These are phyloP conservation scores for Cochliopodium minus DNA, from an alignment of 208 protist species.

Conservation along the genomic window DNA sequence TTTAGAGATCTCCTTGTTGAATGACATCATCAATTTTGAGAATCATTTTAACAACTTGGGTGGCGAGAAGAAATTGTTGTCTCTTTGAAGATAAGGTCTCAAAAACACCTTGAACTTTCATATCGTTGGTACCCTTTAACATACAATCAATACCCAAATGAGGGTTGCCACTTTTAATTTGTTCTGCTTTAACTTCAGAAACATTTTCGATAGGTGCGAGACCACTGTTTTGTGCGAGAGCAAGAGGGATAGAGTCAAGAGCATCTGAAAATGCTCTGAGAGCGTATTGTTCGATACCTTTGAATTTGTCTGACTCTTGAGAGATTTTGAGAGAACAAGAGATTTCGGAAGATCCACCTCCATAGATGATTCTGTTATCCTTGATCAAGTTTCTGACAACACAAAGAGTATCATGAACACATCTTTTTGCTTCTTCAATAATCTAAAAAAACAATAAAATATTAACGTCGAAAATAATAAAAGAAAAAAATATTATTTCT, in stretches of 20 bases:
- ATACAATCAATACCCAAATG: slow-evolving; percentile 94
- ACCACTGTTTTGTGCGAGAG: slow-evolving; percentile 95
- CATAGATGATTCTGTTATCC: slow-evolving; percentile 97
- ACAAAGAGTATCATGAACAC: slow-evolving; percentile 98
- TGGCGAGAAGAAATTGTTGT: slow-evolving; percentile 95
- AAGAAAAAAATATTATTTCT: background rate
- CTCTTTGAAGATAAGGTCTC: slow-evolving; percentile 95
- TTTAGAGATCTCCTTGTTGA: too few relatives aligned
- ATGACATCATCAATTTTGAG: slow-evolving; percentile 99
- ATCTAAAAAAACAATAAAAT: slow-evolving; percentile 55
- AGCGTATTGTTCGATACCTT: slow-evolving; percentile 93
- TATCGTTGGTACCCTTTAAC: slow-evolving; percentile 74
- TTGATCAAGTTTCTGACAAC: slow-evolving; percentile 97
- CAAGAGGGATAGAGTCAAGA: slow-evolving; percentile 93
- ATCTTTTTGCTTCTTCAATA: slow-evolving; percentile 97
- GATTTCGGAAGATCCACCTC: slow-evolving; percentile 97
- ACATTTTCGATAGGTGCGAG: slow-evolving; percentile 85
- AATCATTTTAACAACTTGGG: slow-evolving; percentile 99
- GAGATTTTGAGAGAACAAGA: slow-evolving; percentile 76
- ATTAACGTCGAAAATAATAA: background rate
- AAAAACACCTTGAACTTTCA: slow-evolving; percentile 92
- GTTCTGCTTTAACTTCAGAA: slow-evolving; percentile 73
- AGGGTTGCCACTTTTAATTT: slow-evolving; percentile 79
- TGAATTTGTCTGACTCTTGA: slow-evolving; percentile 65
- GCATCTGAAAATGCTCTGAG: slow-evolving; percentile 96